These are phyloP conservation scores for Penicillium vulpinum DNA, from an alignment of 2,329 filamentous ascomycete species.

Conservation along the genomic window DNA sequence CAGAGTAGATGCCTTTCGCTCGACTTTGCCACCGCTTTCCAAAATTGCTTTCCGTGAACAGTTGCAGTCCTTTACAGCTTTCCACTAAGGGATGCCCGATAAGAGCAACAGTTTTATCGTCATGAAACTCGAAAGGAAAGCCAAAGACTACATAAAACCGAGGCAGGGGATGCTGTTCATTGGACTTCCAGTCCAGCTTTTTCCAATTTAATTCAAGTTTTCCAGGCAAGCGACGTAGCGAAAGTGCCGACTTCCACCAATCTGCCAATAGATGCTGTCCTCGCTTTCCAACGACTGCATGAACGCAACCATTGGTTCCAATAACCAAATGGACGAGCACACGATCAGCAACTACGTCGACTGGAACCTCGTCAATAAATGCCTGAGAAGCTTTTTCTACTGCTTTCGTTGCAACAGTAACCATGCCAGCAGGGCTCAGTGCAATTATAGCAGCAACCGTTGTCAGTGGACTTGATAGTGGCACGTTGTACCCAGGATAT, in stretches of 20 bases:
- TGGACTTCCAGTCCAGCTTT: background rate
- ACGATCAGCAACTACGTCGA: background rate
- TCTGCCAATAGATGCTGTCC: background rate
- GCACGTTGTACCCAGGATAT: background rate
- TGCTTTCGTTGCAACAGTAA: background rate
- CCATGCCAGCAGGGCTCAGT: background rate
- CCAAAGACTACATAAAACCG: background rate
- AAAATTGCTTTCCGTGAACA: background rate
- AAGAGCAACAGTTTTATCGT: background rate
- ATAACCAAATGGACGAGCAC: background rate
- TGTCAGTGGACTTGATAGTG: background rate
- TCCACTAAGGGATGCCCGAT: background rate
- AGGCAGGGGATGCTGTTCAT: background rate
- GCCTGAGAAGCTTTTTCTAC: background rate
- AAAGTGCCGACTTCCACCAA: background rate
- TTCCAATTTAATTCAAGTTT: background rate
- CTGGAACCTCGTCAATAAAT: background rate
- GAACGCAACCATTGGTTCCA: background rate
- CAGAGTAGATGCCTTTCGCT: background rate
- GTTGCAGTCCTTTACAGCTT: background rate
- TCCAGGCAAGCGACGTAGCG: background rate
- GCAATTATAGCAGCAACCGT: background rate
- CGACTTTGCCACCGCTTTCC: background rate
- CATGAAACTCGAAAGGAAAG: background rate
- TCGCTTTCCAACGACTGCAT: background rate